Evolutionary conservation across 1,284 basidiomycete genomes (phyloP), one percentile per base, ranked within the genome.

Genomic region (Rhodotorula sp.): DNA sequence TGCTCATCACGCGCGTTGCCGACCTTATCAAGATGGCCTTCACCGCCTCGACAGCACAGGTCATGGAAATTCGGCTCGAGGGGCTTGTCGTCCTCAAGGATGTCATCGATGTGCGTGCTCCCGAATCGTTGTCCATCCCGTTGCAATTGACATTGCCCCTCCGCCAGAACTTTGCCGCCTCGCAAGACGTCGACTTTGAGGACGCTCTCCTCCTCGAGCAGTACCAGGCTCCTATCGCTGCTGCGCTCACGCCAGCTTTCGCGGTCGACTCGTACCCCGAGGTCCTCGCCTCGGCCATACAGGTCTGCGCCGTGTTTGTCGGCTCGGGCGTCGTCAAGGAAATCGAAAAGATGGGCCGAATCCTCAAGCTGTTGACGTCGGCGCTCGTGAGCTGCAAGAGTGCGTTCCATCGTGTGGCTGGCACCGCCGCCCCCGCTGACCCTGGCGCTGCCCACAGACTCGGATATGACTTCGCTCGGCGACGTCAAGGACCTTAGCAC

Each of bases 1-100:
- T 93, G 46, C 84, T 95, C 44, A 88, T 91, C 57, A 88, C 87
- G 48, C 87, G 91, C n/a, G 87, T 95, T 3, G 86, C 89, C 0
- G 96, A 99, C 80, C 83, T 99, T 62, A 96, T 99, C 81, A 92
- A 87, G 81, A 96, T 98, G 89, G 95, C 96, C 0, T 99, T 99
- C 80, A 95, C 91, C 11, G 95, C 96, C 0, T 94, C 92, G 44
- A 93, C 95, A 0, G 92, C 96, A 2, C 90, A 94, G 79, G 94
- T 97, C 56, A 93, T 91, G 39, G 93, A 96, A 78, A 96, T 99
- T 72, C 87, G 96, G 39, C 82, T 97, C n/a, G 90, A 94, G 78
- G 96, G 96, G 2, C 82, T 99, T 32, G 84, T 90, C 13, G 91
- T 99, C 4, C 82, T 99, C 46, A 85, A 88, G 46, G 95, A 98